Percentiles rank a stretch among this genome's conserved stretches.
phyloP scores from a whole-genome alignment of 352 stramenopile genomes.

The Elongisporangium undulatum region DNA sequence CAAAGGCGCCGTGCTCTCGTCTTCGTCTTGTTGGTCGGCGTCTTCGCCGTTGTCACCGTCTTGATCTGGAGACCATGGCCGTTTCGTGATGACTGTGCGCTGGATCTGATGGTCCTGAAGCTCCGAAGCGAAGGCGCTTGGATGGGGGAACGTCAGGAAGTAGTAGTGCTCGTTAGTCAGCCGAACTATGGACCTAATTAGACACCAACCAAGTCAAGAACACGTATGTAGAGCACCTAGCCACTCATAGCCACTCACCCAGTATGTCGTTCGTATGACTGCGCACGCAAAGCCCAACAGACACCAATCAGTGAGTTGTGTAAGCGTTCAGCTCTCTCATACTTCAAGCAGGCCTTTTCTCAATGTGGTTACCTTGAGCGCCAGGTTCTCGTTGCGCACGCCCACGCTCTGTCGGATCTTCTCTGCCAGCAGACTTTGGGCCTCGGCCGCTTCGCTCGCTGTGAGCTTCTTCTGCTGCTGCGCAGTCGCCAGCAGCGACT shows the following conservation, averaged over 20 bases:
- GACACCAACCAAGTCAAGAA: neutral
- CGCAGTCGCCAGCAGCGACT: constrained; percentile 35
- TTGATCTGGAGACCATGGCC: constrained; percentile 6
- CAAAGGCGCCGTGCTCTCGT: constrained; percentile 1
- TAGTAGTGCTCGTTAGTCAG: constrained; percentile 71
- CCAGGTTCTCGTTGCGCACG: constrained; percentile 61
- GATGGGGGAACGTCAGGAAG: constrained; percentile 49
- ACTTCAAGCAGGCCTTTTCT: neutral
- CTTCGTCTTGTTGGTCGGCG: constrained; percentile 1
- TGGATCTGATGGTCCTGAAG: neutral
- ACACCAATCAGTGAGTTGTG: neutral
- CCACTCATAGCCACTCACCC: constrained; percentile 13
- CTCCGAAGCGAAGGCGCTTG: neutral
- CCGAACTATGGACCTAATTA: constrained; percentile 27
- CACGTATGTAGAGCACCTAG: neutral
- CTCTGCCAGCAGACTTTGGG: constrained; percentile 36
- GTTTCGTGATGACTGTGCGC: constrained; percentile 12
- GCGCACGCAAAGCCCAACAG: neutral
- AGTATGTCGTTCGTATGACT: constrained; percentile 60
- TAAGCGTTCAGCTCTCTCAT: neutral
- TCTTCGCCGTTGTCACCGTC: neutral
- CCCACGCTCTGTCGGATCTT: constrained; percentile 66
- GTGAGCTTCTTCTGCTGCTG: constrained; percentile 35
- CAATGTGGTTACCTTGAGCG: constrained; percentile 34
- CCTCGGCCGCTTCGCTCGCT: constrained; percentile 29